These are phyloP conservation scores for Tolypocladium cylindrosporum DNA, from an alignment of 2,329 filamentous ascomycete species.

Conservation along the genomic window DNA sequence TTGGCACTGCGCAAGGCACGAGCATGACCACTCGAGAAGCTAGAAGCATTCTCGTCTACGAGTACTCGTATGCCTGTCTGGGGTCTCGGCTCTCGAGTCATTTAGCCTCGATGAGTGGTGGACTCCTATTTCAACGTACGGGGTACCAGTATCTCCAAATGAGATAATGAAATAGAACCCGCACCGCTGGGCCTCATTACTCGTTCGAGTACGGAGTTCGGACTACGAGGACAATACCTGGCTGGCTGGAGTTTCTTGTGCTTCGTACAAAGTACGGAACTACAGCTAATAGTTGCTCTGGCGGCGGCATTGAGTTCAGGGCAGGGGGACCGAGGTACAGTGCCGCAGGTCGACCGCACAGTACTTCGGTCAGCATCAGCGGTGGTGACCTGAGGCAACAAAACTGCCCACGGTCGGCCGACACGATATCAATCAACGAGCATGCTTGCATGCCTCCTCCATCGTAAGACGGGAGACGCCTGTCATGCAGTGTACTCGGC, in stretches of 20 bases:
- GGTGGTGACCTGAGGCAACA: too few species aligned
- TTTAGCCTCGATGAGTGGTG: neutral
- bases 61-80: neutral
- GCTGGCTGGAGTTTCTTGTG: neutral
- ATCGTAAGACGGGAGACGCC: neutral
- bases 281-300: too few species aligned
- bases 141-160: neutral
- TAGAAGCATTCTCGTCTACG: neutral
- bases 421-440: neutral
- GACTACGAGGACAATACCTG: neutral
- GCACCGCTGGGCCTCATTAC: neutral
- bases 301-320: neutral
- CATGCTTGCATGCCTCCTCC: neutral
- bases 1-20: neutral
- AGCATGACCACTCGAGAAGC: neutral
- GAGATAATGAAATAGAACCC: neutral
- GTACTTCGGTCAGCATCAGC: too few species aligned
- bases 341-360: too few species aligned
- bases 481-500: neutral
- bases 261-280: neutral
- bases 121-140: neutral
- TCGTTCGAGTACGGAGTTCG: too few species aligned
- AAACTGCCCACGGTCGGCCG: neutral
- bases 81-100: neutral
- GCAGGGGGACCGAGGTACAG: too few species aligned